Conservation (phyloP, 2,329 filamentous ascomycete genomes). For the Aspergillus sergii region DNA sequence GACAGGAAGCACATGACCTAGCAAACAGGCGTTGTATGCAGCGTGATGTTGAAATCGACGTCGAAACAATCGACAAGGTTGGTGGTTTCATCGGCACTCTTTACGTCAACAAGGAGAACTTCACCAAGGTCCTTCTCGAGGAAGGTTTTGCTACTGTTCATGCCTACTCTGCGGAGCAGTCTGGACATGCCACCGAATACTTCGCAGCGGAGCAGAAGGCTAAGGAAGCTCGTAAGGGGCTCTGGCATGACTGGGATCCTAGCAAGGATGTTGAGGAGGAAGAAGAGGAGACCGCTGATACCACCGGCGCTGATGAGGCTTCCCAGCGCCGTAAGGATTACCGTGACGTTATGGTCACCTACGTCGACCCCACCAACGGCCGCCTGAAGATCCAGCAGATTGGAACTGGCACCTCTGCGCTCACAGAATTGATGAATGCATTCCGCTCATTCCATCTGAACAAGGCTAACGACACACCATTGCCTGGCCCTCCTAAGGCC, state of each 20-base stretch:
- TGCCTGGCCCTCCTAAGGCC: slow-evolving; percentile 78
- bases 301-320: slow-evolving; percentile 55
- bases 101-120: slow-evolving; percentile 92
- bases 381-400: slow-evolving; percentile 90
- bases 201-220: slow-evolving; percentile 85
- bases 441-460: slow-evolving; percentile 91
- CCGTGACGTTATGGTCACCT: slow-evolving; percentile 88
- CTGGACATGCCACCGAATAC: slow-evolving; percentile 83
- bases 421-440: slow-evolving; percentile 85
- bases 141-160: slow-evolving; percentile 93
- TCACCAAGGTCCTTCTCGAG: slow-evolving; percentile 89
- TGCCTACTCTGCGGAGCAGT: slow-evolving; percentile 93
- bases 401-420: slow-evolving; percentile 78
- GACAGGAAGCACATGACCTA: slow-evolving; percentile 90
- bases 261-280: slow-evolving; percentile 73
- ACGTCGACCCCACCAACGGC: slow-evolving; percentile 75
- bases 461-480: slow-evolving; percentile 73
- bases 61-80: slow-evolving; percentile 92
- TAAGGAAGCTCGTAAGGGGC: slow-evolving; percentile 82
- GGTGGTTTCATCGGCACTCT: slow-evolving; percentile 96
- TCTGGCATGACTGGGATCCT: slow-evolving; percentile 96
- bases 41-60: slow-evolving; percentile 92
- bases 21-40: slow-evolving; percentile 87
- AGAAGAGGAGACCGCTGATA: slow-evolving; percentile 51
- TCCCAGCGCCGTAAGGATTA: slow-evolving; percentile 79